A percentile compares a stretch with the other conserved stretches of the same genome.
phyloP scores from a whole-genome alignment of 2,329 filamentous ascomycete genomes.

The Colletotrichum sp. region DNA sequence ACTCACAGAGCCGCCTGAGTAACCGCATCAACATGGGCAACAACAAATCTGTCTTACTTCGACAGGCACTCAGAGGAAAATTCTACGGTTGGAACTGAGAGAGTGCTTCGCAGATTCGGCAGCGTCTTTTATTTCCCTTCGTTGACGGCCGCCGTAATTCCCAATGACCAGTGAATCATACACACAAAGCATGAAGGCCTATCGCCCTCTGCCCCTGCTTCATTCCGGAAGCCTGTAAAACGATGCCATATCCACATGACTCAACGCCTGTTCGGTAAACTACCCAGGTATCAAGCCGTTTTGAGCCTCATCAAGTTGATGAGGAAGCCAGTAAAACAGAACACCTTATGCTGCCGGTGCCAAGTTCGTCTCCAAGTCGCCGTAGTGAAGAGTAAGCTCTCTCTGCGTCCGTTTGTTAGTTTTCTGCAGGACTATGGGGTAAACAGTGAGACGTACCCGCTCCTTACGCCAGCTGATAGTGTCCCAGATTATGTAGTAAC shows the following conservation, averaged over 20 bases:
- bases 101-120: neutral
- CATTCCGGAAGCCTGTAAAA: conserved; percentile 12
- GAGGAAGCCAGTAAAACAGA: conserved; percentile 4
- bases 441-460: conserved; percentile 51
- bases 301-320: conserved; percentile 6
- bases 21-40: neutral
- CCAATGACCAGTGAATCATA: conserved; percentile 20
- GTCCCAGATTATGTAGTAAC: conserved; percentile 72
- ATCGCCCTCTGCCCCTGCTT: conserved; percentile 10
- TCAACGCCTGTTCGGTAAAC: conserved; percentile 14
- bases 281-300: conserved; percentile 17
- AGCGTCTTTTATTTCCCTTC: conserved; percentile 19
- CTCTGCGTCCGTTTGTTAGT: conserved; percentile 44
- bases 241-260: conserved; percentile 14
- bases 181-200: conserved; percentile 12
- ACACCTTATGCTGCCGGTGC: conserved; percentile 9
- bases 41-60: neutral
- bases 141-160: conserved; percentile 3
- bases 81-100: neutral
- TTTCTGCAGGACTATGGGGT: neutral
- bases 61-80: neutral
- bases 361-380: conserved; percentile 60
- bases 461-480: conserved; percentile 67
- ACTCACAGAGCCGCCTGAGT: neutral
- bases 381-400: conserved; percentile 66